Evolutionary conservation across 495 filamentous ascomycete species (phyloP), one percentile per base, ranked within the genome.

Genomic region (Aspergillus heteromorphus): DNA sequence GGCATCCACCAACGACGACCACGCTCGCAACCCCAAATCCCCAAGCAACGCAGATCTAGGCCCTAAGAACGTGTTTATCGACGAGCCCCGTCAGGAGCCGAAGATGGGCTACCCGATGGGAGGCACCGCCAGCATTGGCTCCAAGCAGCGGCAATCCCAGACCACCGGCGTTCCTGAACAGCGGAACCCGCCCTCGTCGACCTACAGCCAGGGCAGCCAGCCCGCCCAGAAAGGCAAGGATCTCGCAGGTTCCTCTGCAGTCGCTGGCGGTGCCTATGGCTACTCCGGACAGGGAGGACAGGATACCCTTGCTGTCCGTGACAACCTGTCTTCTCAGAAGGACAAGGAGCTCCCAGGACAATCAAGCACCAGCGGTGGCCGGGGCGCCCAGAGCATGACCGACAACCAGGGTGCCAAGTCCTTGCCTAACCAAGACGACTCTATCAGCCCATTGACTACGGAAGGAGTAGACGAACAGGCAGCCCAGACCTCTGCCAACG

Each of bases 1-100:
- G 43, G 47, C 55, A 18, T 48, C 62, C 11, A 57, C 55, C 45
- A 27, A 48, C 27, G 31, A 47, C 19, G 48, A 47, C 25, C 49
- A 40, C 21, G 45, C 23, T 31, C 20, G 18, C 17, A 53, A 51
- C 51, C 51, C 45, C 29, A 21, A 40, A 21, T 50, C 45, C 17
- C 14, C 14, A 38, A 50, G 48, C 38, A 42, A 52, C 20, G 40
- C 25, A 9, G 49, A 51, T 34, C 11, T 51, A 18, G 49, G 27
- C 49, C 27, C 17, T 34, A 23, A 51, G 27, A 47, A 29, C 21
- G 43, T 47, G 11, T 27, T 47, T 20, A 16, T 47, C 21, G 43
- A 47, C 43, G 43, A 29, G 21, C 43, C 43, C 4, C 14, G 9
- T 20, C 43, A 13, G 0, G 2, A 4, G 4, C 23, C 16, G 23